Evolutionary conservation across 2,329 filamentous ascomycete genomes (phyloP), one percentile per base, ranked within the genome.

Genomic region (Madurella mycetomatis): DNA sequence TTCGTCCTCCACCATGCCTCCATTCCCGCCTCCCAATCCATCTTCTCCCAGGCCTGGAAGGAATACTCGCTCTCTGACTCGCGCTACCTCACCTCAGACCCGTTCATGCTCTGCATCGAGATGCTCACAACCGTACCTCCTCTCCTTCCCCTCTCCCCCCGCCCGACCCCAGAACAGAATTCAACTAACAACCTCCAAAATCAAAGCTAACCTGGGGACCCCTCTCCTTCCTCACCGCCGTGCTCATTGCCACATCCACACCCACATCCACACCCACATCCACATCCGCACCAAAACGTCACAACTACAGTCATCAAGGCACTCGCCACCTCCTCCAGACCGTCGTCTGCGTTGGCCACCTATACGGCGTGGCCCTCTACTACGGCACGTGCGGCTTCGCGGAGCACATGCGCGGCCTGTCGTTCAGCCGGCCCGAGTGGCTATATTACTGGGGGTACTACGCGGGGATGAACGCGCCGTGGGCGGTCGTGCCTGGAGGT

Each of bases 11-110:
- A 92, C 67, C 86, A 89, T 68, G 71, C 75, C 18, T 74, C 73
- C 19, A 78, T 96, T 67, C 82, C 84, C 0, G 75, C 80, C 11
- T 82, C 82, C 56, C 86, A 90, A 67, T 84, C 85, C 51, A 72
- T 94, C 8, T 86, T 92, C 53, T 89, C 86, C 2, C 90, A 96
- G 73, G 76, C 95, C 43, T 96, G 91, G 91, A 96, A 96, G 68
- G 91, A 96, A 71, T 96, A 96, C 68, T 80, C 88, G 2, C 78
- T 92, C 34, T 92, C 88, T 2, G 91, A 96, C 72, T 95, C 90
- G 51, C 81, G 91, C 42, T 96, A 96, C 66, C 75, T 96, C 62
- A 91, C 86, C 2, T 84, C 85, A 16, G 88, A 94, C 66, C 80
- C 86, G 1, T 91, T 95, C 64, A 90, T 94, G 62, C 75, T 95